Base-by-base conservation (phyloP, 225 moss, liverwort and hornwort species). In the Takakia lepidozioides region DNA sequence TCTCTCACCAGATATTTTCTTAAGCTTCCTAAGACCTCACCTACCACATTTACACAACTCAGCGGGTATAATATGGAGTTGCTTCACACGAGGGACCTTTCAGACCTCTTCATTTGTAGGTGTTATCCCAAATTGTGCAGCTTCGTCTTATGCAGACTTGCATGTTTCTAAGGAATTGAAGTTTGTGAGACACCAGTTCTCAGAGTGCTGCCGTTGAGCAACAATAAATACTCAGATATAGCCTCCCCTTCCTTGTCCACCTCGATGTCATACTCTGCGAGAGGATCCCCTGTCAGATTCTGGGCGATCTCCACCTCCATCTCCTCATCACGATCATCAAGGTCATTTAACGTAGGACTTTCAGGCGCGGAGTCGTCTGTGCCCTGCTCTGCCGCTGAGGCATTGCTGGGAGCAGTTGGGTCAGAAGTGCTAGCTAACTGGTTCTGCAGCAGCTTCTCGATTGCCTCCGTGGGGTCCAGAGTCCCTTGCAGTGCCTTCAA, bases 301-400 rank as follows among this genome's bases (percentile, higher is more conserved):
- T 71, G 63, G 5, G 90, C 89, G 54, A 95, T 87, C 38, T 95
- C 90, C 21, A 79, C 68, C 66, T 95, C 89, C 93, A 90, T 95
- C 68, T 87, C 93, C 58, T 87, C 84, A 22, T 90, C 86, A 16
- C 86, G 71, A 25, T 66, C 43, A 7, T 60, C 78, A 4, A 59
- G 48, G 25, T 75, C 71, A 17, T 25, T 36, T 10, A 74, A 74
- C 2, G 50, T 67, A 10, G 77, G 76, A 19, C 76, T 77, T 21
- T 70, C 82, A 21, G 56, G 42, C 28, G 39, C 19, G 21, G 66
- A 48, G 44, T 20, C 25, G 27, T 48, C 25, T 5, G 16, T 54
- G 28, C 43, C 38, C 48, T 56, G 54, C 45, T 45, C 40, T 22
- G 15, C 59, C 40, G 45, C 54, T 23, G 63, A 54, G 16, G 44